phyloP scores from a whole-genome alignment of 495 filamentous ascomycete species.

The Hyaloscypha hepaticicola region DNA sequence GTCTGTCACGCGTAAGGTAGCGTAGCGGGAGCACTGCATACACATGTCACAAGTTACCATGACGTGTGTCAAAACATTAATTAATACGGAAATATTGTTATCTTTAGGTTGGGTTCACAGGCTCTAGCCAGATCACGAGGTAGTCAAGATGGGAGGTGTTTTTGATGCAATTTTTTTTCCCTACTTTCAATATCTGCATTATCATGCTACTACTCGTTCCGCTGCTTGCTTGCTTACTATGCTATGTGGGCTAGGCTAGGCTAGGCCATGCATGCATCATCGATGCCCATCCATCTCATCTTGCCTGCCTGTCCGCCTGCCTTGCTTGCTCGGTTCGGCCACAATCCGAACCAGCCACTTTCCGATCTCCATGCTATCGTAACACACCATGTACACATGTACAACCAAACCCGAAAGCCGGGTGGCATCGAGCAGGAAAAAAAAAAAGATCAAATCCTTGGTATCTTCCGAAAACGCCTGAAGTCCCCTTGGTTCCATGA shows the following conservation, averaged over 20 bases:
- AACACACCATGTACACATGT: conserved; percentile 24
- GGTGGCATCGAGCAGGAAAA: conserved; percentile 1
- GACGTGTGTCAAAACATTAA: too few relatives aligned
- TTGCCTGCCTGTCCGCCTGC: not conserved
- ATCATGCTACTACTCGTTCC: too few relatives aligned
- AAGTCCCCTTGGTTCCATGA: not conserved
- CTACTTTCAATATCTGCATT: too few relatives aligned
- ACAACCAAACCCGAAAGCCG: conserved; percentile 17
- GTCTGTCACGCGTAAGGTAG: too few relatives aligned
- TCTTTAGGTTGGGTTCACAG: too few relatives aligned
- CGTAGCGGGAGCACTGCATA: too few relatives aligned
- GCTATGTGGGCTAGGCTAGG: too few relatives aligned
- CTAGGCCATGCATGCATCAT: not conserved
- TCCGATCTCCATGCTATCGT: not conserved
- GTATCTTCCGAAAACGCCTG: conserved; percentile 33
- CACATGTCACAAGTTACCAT: too few relatives aligned
- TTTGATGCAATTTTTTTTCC: too few relatives aligned
- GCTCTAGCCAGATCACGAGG: too few relatives aligned
- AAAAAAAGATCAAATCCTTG: conserved; percentile 25
- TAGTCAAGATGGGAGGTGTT: too few relatives aligned
- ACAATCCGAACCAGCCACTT: not conserved
- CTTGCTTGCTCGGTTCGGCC: not conserved
- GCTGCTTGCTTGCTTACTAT: not conserved
- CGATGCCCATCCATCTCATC: not conserved
- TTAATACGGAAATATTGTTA: too few relatives aligned